Evolutionary conservation across 257 asterid genomes (phyloP), one percentile per base, ranked within the genome.

Genomic region (Nicotiana obtusifolia): DNA sequence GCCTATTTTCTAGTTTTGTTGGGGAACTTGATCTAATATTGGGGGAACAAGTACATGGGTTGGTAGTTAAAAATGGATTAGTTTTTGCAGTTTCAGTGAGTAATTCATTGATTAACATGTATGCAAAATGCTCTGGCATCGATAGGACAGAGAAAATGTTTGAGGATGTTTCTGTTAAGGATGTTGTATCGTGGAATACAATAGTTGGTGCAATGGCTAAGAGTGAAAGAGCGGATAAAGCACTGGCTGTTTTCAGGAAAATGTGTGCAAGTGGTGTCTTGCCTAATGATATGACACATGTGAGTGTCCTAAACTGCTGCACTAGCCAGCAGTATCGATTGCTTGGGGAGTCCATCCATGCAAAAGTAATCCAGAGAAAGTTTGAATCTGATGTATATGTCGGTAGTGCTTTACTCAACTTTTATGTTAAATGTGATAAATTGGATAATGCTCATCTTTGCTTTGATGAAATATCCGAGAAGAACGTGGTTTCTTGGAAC

Each of bases 401-500:
- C 3, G 98, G 99, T 69, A 86, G 93, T 85, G 89, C 93, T 60
- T 82, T 95, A 90, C 88, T 91, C 65, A 86, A 85, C 80, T 94
- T 93, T 64, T 95, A 95, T 81, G 91, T 90, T 26, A 92, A 90
- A 69, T 87, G 82, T 53, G 89, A 82, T 66, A 86, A 85, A 83
- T 19, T 90, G 85, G 88, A 87, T 81, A 90, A 87, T 77, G 96
- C 98, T 7, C 89, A 59, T 37, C 17, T 41, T 60, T 95, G 99
- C 82, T 93, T 92, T 80, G 88, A 88, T 56, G 88, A 85, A 81
- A 91, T 95, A 85, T 80, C 84, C 17, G 85, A 84, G 76, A 95
- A 92, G 83, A 95, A 85, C 80, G 59, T 78, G 82, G 97, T 92
- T 78, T 89, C 94, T 28, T 93, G 97, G 98, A 95, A 93, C 83